Evolutionary conservation across 1,139 yeast species (phyloP).

Genomic region (Casaregolazyma lundiana): DNA sequence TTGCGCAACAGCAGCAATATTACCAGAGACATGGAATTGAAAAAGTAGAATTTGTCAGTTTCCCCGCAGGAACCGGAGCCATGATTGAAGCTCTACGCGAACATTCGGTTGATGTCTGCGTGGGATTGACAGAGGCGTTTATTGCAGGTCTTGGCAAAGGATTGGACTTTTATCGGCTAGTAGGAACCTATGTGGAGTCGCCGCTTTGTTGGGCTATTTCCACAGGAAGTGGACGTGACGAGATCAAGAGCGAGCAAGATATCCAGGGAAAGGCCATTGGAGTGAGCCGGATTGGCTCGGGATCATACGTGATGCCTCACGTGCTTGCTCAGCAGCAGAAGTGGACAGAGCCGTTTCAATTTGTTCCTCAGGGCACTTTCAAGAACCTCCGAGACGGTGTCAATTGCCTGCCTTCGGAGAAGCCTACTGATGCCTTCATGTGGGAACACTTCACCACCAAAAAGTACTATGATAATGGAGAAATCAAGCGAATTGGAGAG

Average conservation of each 20-base stretch:
- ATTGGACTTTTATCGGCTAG: constrained; percentile 55
- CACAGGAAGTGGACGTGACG: constrained; percentile 60
- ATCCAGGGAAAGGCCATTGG: constrained; percentile 65
- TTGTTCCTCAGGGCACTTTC: constrained; percentile 62
- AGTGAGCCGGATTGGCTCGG: constrained; percentile 83
- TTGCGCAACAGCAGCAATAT: constrained; percentile 60
- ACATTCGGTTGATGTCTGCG: constrained; percentile 62
- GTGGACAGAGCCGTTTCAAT: constrained; percentile 41
- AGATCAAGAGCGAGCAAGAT: constrained; percentile 46
- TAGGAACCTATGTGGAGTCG: constrained; percentile 79
- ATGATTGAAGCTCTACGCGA: constrained; percentile 67
- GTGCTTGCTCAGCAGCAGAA: constrained; percentile 63
- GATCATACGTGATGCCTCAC: constrained; percentile 86
- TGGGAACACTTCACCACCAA: constrained; percentile 94
- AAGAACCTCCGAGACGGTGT: constrained; percentile 76
- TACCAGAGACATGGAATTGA: constrained; percentile 43
- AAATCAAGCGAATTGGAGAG: constrained; percentile 77
- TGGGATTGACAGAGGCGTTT: constrained; percentile 90
- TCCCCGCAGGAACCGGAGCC: constrained; percentile 85
- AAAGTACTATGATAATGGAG: constrained; percentile 72
- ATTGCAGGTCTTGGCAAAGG: constrained; percentile 78
- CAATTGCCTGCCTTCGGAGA: constrained; percentile 44
- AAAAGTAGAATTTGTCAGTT: constrained; percentile 62
- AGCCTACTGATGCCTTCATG: constrained; percentile 78
- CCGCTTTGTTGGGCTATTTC: constrained; percentile 88